Conservation (phyloP, 179 eudicot genomes). For the Gypsophila paniculata region DNA sequence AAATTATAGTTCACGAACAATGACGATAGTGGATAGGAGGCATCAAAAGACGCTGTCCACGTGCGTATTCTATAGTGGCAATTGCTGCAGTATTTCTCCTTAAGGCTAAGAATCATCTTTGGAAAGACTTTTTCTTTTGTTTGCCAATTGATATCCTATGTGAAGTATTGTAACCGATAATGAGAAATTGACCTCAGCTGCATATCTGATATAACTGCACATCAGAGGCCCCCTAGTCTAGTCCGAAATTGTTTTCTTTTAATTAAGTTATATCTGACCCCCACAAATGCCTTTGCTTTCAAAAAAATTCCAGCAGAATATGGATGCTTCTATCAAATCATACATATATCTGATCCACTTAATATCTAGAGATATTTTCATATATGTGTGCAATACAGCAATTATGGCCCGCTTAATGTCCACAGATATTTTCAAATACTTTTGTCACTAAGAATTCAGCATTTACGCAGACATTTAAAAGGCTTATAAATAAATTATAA, state of each 20-base stretch:
- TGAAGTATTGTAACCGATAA: neutral
- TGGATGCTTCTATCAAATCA: conserved; percentile 3
- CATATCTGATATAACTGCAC: neutral
- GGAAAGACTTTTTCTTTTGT: conserved; percentile 1
- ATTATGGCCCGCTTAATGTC: neutral
- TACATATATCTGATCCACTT: neutral
- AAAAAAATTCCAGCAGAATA: neutral
- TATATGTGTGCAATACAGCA: neutral
- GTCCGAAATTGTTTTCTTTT: neutral
- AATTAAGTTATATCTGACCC: neutral
- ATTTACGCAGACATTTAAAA: neutral
- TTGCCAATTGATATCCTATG: neutral
- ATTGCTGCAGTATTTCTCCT: conserved; percentile 14
- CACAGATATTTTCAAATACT: neutral
- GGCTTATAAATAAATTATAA: neutral
- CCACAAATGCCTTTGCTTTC: neutral
- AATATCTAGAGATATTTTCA: neutral
- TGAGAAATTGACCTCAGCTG: conserved; percentile 1
- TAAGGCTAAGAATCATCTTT: conserved; percentile 3
- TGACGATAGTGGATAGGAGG: conserved; percentile 15
- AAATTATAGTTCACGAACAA: conserved; percentile 10
- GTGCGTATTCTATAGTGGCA: neutral
- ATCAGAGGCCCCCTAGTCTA: conserved; percentile 13
- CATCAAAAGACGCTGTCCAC: conserved; percentile 1
- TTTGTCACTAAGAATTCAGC: neutral